phyloP scores from a whole-genome alignment of 768 basidiomycete genomes.

The Amanita rubescens region DNA sequence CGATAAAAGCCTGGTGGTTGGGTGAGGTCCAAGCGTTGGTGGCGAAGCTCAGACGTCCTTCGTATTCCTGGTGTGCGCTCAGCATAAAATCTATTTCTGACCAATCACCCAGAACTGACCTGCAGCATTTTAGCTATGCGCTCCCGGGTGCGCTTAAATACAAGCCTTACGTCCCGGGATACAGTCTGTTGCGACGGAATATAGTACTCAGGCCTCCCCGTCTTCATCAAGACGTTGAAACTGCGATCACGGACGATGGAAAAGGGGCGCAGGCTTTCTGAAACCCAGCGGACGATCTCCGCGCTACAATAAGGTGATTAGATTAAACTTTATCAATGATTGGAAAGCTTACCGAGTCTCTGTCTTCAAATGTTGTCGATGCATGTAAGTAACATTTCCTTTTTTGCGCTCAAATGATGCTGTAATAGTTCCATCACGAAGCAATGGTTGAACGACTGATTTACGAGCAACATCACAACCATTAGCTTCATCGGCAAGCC shows the following conservation, averaged over 20 bases:
- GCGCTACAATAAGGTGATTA: conserved; percentile 14
- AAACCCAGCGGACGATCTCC: conserved; percentile 28
- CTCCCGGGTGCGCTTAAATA: conserved; percentile 3
- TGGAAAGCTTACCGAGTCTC: conserved; percentile 2
- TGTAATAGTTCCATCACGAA: conserved; percentile 2
- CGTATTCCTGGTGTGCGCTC: conserved; percentile 17
- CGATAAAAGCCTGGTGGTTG: conserved; percentile 18
- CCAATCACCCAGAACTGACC: neutral
- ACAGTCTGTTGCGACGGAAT: conserved; percentile 27
- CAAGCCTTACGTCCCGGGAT: conserved; percentile 16
- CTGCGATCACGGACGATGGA: conserved; percentile 24
- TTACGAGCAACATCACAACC: conserved; percentile 1
- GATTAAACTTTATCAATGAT: neutral
- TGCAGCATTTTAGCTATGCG: conserved; percentile 9
- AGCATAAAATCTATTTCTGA: neutral
- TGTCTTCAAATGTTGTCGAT: conserved; percentile 4
- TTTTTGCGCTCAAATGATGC: conserved; percentile 2
- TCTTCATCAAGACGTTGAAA: conserved; percentile 25
- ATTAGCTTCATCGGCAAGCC: neutral
- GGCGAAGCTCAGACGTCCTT: conserved; percentile 24
- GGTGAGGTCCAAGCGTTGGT: conserved; percentile 29
- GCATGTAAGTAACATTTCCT: conserved; percentile 9
- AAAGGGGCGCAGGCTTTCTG: conserved; percentile 25
- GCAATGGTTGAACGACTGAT: neutral
- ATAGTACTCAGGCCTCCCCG: conserved; percentile 25